A percentile compares a stretch with the other conserved stretches of the same genome.
phyloP scores from a whole-genome alignment of 306 rosid species.

The Begonia loranthoides region DNA sequence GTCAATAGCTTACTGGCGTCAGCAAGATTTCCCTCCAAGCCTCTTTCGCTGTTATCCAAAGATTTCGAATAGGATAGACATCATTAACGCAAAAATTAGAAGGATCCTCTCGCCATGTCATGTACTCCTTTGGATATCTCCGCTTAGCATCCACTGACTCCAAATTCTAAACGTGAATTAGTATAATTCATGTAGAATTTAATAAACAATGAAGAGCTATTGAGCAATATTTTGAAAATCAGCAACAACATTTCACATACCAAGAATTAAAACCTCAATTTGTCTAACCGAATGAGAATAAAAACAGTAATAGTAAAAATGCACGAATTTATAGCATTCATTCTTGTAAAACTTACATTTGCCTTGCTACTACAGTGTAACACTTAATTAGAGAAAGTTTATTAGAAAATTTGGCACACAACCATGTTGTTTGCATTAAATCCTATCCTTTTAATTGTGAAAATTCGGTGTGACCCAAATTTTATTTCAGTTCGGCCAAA shows the following conservation, averaged over 20 bases:
- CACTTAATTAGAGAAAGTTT: too few species aligned
- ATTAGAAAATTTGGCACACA: too few species aligned
- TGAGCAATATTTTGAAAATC: slow-evolving; percentile 4
- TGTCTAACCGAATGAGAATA: background rate
- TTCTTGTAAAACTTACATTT: too few species aligned
- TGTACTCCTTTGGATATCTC: slow-evolving; percentile 39
- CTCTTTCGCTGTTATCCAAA: slow-evolving; percentile 48
- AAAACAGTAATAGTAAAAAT: background rate
- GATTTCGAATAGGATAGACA: slow-evolving; percentile 42
- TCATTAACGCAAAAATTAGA: slow-evolving; percentile 50
- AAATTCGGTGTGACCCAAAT: too few species aligned
- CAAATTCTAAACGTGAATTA: slow-evolving; percentile 46
- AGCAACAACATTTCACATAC: background rate
- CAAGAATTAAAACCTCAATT: background rate
- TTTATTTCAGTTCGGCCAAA: too few species aligned
- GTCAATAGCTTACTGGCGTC: slow-evolving; percentile 39
- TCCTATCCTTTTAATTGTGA: too few species aligned
- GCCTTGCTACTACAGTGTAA: too few species aligned
- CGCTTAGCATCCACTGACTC: slow-evolving; percentile 41
- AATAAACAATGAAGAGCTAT: slow-evolving; percentile 4
- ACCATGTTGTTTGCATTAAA: too few species aligned
- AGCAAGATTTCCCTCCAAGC: slow-evolving; percentile 70
- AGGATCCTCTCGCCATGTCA: slow-evolving; percentile 67
- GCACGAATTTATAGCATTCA: too few species aligned
- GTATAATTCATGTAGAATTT: slow-evolving; percentile 16